phyloP scores from a whole-genome alignment of 2,329 filamentous ascomycete species.

The Stagonosporopsis rhizophila region DNA sequence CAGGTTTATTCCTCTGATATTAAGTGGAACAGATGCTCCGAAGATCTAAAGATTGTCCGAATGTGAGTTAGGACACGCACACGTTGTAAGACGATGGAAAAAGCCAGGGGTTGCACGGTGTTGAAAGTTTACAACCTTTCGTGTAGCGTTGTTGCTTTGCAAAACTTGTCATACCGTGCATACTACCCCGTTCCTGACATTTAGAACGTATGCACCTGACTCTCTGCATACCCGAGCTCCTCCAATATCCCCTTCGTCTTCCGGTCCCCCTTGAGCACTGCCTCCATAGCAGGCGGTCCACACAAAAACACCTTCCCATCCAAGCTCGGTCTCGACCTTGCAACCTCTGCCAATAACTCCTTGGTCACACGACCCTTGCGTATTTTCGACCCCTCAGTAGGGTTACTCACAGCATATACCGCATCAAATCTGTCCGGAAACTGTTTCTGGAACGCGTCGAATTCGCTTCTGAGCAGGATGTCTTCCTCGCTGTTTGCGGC shows the following conservation, averaged over 20 bases:
- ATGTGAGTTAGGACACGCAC: background rate
- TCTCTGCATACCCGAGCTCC: background rate
- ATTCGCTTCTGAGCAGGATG: slow-evolving; percentile 64
- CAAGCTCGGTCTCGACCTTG: slow-evolving; percentile 31
- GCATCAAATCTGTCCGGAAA: slow-evolving; percentile 65
- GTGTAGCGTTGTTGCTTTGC: background rate
- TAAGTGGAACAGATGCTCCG: too few relatives aligned
- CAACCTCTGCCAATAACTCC: slow-evolving; percentile 61
- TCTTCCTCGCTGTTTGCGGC: slow-evolving; percentile 71
- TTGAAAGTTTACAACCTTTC: background rate
- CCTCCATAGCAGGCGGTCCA: slow-evolving; percentile 72
- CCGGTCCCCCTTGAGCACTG: slow-evolving; percentile 2
- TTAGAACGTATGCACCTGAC: background rate
- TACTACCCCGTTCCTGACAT: background rate
- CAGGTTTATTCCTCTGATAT: too few relatives aligned
- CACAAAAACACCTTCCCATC: slow-evolving; percentile 71
- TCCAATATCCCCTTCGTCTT: background rate
- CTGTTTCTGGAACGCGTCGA: slow-evolving; percentile 58
- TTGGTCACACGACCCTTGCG: slow-evolving; percentile 66
- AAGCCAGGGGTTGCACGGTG: background rate
- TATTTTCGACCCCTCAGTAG: slow-evolving; percentile 51
- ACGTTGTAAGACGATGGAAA: background rate
- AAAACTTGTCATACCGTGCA: background rate
- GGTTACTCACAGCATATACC: slow-evolving; percentile 64
- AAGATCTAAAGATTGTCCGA: too few relatives aligned